Evolutionary conservation across 2,329 filamentous ascomycete genomes (phyloP).

Genomic region (Orbilia blumenaviensis): DNA sequence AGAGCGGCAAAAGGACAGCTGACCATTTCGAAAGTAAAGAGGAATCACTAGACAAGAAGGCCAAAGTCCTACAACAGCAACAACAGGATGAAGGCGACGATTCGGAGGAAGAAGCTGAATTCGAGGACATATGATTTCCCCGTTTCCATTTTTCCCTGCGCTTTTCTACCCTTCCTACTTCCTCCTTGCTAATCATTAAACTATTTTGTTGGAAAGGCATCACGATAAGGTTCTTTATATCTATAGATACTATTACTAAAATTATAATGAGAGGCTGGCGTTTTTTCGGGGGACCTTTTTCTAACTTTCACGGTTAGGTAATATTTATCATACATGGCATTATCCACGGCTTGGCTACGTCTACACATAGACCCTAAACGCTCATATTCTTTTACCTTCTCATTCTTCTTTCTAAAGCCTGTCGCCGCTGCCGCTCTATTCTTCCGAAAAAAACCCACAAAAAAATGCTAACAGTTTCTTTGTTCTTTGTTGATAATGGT

Average conservation of each 20-base stretch:
- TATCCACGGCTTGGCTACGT: background rate
- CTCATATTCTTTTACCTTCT: background rate
- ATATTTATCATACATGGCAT: background rate
- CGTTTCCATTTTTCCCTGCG: background rate
- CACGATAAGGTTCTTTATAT: too few species aligned
- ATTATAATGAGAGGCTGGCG: conserved; percentile 12
- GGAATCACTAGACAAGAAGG: conserved; percentile 62
- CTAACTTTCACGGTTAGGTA: background rate
- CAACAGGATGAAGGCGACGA: conserved; percentile 56
- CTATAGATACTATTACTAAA: background rate
- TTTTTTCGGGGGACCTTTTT: background rate
- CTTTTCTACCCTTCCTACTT: background rate
- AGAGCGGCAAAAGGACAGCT: conserved; percentile 38
- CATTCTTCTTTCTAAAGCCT: background rate
- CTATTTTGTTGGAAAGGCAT: too few species aligned
- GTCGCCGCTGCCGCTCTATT: too few species aligned
- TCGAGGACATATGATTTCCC: conserved; percentile 55
- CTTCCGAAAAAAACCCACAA: background rate
- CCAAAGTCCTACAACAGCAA: conserved; percentile 61
- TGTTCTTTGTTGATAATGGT: background rate
- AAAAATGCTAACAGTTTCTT: too few species aligned
- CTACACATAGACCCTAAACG: background rate
- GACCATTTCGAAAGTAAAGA: conserved; percentile 56
- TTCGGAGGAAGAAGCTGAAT: conserved; percentile 58
- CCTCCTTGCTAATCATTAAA: background rate